Evolutionary conservation across 495 filamentous ascomycete species (phyloP), one percentile per base, ranked within the genome.

Genomic region (Podospora comata): DNA sequence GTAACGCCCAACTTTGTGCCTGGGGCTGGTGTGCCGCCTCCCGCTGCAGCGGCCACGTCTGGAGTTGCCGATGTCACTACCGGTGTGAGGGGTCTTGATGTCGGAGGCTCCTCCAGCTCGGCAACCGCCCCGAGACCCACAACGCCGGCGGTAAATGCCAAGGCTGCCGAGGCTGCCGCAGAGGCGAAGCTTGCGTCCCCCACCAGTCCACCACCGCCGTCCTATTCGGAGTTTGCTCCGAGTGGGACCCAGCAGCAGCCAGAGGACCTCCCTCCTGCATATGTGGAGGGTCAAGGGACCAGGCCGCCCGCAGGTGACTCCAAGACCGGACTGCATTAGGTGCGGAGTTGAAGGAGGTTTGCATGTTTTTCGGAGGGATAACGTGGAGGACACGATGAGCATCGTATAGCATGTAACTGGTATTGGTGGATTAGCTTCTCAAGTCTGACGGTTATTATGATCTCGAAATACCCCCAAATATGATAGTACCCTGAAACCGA

Each of bases 111-210:
- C 44, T 64, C 1, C 59, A 55, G 20, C 57, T 30, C 11, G 32
- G 66, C 28, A 58, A 65, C 69, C 13, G 27, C 64, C 18, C 65
- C 70, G 0, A 56, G 60, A 0, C 19, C 64, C 1, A 63, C 70
- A 1, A 62, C 34, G 1, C 20, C 72, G 6, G 66, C 64, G 0
- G 68, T 70, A 0, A 28, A 68, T 1, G 73, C 69, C 6, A 77
- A 77, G 59, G 74, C 70, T 1, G 72, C 70, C 20, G 75, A 77
- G 58, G 75, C 75, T 0, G 75, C 73, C 11, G 71, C 73, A 2
- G 73, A 75, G 54, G 32, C 66, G 0, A 58, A 19, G n/a, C 63
- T 44, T 27, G 64, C 44, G 16, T 16, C 66, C 9, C 53, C 60
- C 16, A 28, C 64, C 13, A 26, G 63, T 13, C 68, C 59, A 2